phyloP scores from a whole-genome alignment of 257 asterid genomes.

The Cinchona pubescens region DNA sequence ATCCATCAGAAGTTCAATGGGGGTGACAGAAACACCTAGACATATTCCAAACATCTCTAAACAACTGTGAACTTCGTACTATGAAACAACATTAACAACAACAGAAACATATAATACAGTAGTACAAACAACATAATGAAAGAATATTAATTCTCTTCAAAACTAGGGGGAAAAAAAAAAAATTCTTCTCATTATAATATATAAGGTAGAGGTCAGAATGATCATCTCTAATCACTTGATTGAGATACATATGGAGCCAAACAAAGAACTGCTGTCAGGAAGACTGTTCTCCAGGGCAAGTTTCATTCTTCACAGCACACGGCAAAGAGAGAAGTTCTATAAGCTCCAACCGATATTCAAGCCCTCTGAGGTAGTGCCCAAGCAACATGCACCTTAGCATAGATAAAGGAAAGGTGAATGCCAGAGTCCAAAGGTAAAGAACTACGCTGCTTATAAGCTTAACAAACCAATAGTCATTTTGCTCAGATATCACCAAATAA shows the following conservation, averaged over 20 bases:
- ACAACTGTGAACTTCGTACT: not conserved
- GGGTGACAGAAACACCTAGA: not conserved
- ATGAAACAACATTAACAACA: not conserved
- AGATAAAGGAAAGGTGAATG: conserved; percentile 7
- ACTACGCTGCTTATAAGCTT: not conserved
- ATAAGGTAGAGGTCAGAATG: not conserved
- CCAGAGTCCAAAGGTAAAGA: conserved; percentile 5
- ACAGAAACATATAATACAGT: not conserved
- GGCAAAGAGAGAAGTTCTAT: conserved; percentile 64
- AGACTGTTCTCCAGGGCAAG: conserved; percentile 30
- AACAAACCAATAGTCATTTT: not conserved
- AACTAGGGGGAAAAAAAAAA: not conserved
- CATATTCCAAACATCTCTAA: not conserved
- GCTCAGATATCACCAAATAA: not conserved
- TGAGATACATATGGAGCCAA: not conserved
- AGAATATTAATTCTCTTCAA: not conserved
- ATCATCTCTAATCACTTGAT: not conserved
- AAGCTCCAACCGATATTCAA: conserved; percentile 80
- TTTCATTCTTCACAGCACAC: conserved; percentile 22
- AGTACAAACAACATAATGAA: too few relatives aligned
- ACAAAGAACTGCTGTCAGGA: conserved; percentile 18
- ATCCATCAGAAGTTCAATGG: too few relatives aligned
- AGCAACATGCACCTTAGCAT: conserved; percentile 79
- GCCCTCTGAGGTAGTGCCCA: conserved; percentile 90
- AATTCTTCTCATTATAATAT: not conserved